phyloP scores from a whole-genome alignment of 192 early-diverging fungal genomes.

The Linnemannia hyalina region DNA sequence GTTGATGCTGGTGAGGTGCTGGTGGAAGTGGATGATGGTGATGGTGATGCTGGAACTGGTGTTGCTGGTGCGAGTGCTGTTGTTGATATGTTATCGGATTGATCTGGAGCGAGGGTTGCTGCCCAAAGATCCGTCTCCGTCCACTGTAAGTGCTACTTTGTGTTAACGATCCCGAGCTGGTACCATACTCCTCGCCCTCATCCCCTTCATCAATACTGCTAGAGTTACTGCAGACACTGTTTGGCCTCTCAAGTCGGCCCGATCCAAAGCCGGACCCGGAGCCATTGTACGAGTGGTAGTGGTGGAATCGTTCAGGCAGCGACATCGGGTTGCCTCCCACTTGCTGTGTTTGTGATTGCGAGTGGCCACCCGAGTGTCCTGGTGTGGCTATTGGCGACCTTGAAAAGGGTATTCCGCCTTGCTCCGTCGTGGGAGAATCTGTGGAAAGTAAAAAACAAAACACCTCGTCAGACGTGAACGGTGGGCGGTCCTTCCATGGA shows the following conservation, averaged over 20 bases:
- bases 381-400: conserved; percentile 17
- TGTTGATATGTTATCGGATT: conserved; percentile 1
- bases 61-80: conserved; percentile 7
- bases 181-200: conserved; percentile 31
- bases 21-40: conserved; percentile 7
- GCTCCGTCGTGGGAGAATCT: conserved; percentile 45
- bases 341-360: conserved; percentile 8
- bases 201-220: conserved; percentile 48
- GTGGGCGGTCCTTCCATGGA: neutral
- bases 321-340: conserved; percentile 14
- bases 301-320: conserved; percentile 43
- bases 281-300: conserved; percentile 24
- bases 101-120: conserved; percentile 19
- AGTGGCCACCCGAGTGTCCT: conserved; percentile 10
- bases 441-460: neutral
- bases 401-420: conserved; percentile 34
- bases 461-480: neutral
- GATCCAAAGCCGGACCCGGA: conserved; percentile 19
- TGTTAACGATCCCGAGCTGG: conserved; percentile 35
- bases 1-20: conserved; percentile 3
- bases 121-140: conserved; percentile 28
- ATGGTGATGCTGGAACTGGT: conserved; percentile 12
- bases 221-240: conserved; percentile 46
- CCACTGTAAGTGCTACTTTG: conserved; percentile 38
- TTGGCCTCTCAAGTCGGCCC: conserved; percentile 31